Base-by-base conservation (phyloP, 2,329 filamentous ascomycete genomes). In the Alternaria panax region DNA sequence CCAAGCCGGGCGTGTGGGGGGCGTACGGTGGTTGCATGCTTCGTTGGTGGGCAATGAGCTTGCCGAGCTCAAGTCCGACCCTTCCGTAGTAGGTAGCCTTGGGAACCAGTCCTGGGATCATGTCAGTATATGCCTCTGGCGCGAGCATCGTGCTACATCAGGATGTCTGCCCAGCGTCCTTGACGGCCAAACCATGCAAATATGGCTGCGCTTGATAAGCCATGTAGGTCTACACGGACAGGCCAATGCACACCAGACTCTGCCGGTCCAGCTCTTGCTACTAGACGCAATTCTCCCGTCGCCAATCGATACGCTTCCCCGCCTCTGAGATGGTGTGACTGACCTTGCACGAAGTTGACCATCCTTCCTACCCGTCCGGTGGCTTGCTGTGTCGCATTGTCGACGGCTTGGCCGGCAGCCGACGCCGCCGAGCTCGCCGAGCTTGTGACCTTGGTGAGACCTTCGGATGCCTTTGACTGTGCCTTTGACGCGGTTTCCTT, bases 21-120 rank as follows among this genome's bases (percentile, higher is more conserved):
- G 61, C 93, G 88, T 91, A 99, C 95, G 95, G 95, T 82, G 92
- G 93, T 77, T 86, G 84, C 93, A 99, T 97, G 84, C 91, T 92
- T 82, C 94, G 93, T 80, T 88, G 89, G 74, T 88, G 87, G 84
- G 93, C 92, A 69, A 98, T 88, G 70, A 97, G 86, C 86, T 92
- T 96, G 78, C 86, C 87, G 62, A 98, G 85, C 85, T 99, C 95
- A 67, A 93, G 83, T 73, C 86, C 91, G 77, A 98, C 94, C 80
- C 89, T 91, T 75, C 90, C 89, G 86, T 98, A 99, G 88, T 97
- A 97, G 78, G 96, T 78, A 66, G 93, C 90, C 64, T 89, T 89
- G 71, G 95, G 95, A 70, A 93, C 87, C 83, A 95, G 86, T 80
- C 89, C 94, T 97, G 77, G 14, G 18, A 24, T 20, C 51, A 4